Conservation (phyloP, 176 grass and related monocot species). For the Rhynchospora breviuscula region DNA sequence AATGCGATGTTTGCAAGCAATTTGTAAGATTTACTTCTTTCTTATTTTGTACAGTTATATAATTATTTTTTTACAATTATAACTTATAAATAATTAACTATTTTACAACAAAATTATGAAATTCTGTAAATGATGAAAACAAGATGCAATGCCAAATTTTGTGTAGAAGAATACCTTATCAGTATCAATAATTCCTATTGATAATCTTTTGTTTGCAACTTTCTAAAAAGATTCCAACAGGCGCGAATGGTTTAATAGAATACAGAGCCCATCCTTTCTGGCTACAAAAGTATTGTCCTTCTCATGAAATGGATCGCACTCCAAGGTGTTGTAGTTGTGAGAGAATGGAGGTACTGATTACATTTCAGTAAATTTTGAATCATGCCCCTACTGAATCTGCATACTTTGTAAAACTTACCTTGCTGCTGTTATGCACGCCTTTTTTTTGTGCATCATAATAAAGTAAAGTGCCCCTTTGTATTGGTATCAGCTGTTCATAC, state of each 20-base stretch:
- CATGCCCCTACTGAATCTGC: neutral
- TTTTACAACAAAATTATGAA: neutral
- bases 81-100: neutral
- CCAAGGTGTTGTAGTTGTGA: conserved; percentile 97
- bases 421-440: neutral
- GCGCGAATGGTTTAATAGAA: conserved; percentile 79
- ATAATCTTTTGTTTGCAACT: conserved; percentile 19
- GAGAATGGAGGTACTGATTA: conserved; percentile 74
- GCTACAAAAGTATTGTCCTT: conserved; percentile 95
- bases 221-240: conserved; percentile 75
- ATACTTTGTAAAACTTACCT: neutral
- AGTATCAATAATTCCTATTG: conserved; percentile 7
- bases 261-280: conserved; percentile 96
- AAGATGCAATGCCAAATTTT: neutral
- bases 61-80: neutral
- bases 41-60: neutral
- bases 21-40: conserved; percentile 56
- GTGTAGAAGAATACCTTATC: neutral
- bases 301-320: conserved; percentile 87
- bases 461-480: neutral
- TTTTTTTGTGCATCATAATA: neutral
- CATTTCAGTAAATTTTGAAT: neutral
- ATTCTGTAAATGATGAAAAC: neutral
- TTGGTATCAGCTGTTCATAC: neutral
- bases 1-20: conserved; percentile 95